phyloP scores from a whole-genome alignment of 164 flowering plant genomes.

The Sextonia rubra region DNA sequence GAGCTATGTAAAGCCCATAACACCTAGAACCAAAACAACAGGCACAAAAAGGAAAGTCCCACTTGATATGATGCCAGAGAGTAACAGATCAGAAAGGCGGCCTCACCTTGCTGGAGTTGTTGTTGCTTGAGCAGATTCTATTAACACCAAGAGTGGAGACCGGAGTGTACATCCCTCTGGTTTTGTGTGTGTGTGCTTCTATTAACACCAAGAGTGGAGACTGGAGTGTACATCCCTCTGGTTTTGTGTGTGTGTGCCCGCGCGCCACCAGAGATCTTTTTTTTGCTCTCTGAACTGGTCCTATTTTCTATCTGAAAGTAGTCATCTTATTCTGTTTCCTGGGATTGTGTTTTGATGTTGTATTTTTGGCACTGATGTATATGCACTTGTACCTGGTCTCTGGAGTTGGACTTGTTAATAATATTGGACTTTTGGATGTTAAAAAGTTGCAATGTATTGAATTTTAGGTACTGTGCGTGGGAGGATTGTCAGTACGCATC shows the following conservation, averaged over 20 bases:
- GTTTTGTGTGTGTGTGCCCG: not conserved
- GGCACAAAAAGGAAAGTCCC: conserved; percentile 20
- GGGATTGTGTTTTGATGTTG: not conserved
- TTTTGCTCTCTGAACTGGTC: not conserved
- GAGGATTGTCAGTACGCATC: too few species aligned
- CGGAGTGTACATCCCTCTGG: not conserved
- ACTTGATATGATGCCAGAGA: conserved; percentile 22
- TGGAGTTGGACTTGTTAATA: not conserved
- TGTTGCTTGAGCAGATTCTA: conserved; percentile 15
- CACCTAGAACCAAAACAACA: conserved; percentile 11
- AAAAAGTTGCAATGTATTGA: too few species aligned
- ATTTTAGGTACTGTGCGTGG: too few species aligned
- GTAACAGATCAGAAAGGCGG: conserved; percentile 19
- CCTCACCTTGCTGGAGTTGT: conserved; percentile 21
- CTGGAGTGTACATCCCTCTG: not conserved
- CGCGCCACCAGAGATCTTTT: not conserved
- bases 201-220: not conserved
- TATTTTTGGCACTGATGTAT: not conserved
- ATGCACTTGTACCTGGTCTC: not conserved
- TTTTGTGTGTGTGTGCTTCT: not conserved
- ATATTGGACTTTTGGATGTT: not conserved
- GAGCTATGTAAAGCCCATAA: conserved; percentile 15
- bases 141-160: not conserved
- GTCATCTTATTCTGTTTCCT: not conserved
- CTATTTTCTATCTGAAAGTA: conserved; percentile 1